A percentile compares a stretch with the other conserved stretches of the same genome.
These are phyloP conservation scores for Chimonanthus praecox DNA, from an alignment of 164 flowering plant genomes.

Conservation along the genomic window DNA sequence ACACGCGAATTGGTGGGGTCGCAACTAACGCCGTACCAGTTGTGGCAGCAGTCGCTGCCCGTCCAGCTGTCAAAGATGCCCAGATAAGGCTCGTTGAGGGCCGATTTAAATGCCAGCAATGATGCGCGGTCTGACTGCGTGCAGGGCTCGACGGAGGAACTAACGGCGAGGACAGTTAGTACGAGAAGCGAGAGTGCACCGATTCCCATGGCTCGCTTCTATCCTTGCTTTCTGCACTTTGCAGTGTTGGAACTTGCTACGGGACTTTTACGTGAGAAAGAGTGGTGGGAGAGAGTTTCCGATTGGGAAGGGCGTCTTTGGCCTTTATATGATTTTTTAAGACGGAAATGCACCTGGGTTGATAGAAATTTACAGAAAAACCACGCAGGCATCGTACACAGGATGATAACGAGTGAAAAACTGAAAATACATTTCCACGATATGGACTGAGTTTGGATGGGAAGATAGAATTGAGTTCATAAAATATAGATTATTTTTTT, in stretches of 20 bases:
- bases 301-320: background rate
- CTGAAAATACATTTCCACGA: too few species aligned
- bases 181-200: background rate
- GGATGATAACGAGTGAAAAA: too few species aligned
- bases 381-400: background rate
- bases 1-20: conserved; percentile 54
- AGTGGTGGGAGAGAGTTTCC: background rate
- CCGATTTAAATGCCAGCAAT: conserved; percentile 45
- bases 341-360: background rate
- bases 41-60: conserved; percentile 65
- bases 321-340: background rate
- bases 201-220: background rate
- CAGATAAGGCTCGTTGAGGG: conserved; percentile 54
- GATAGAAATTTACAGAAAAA: too few species aligned
- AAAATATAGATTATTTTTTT: too few species aligned
- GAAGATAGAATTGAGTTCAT: too few species aligned
- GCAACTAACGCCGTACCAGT: conserved; percentile 89
- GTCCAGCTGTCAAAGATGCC: conserved; percentile 83
- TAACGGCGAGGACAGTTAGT: conserved; percentile 6
- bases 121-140: conserved; percentile 68
- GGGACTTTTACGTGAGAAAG: background rate
- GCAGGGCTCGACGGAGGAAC: conserved; percentile 32
- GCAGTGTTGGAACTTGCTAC: background rate
- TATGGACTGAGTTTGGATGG: too few species aligned
- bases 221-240: background rate